Evolutionary conservation across 192 early-diverging fungal genomes (phyloP).

Genomic region (Linnemannia exigua): DNA sequence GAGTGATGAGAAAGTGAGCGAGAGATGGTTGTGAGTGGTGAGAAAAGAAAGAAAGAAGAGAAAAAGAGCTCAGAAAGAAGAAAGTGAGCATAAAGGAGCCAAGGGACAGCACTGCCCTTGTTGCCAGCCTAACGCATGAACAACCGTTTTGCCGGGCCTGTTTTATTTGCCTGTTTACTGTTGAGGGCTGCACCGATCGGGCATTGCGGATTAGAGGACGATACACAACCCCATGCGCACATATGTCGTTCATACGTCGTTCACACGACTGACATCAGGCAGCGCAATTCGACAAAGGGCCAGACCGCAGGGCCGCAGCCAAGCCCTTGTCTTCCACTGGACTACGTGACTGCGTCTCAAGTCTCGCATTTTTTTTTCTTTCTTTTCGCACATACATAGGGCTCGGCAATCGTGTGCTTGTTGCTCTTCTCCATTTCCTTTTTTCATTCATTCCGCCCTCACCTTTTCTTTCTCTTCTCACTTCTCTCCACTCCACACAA

Average conservation of each 20-base stretch:
- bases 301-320: not conserved
- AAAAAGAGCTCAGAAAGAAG: not conserved
- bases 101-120: no score
- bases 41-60: not conserved
- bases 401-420: not conserved
- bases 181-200: no score
- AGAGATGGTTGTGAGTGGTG: not conserved
- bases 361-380: constrained; percentile 21
- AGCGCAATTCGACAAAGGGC: not conserved
- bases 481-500: no score
- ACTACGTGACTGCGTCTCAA: constrained; percentile 1
- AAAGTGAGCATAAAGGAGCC: not conserved
- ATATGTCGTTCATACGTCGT: no score
- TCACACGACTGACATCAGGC: no score
- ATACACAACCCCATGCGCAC: no score
- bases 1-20: not conserved
- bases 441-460: constrained; percentile 8
- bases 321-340: not conserved
- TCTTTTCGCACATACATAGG: not conserved
- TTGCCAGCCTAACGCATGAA: not conserved
- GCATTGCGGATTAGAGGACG: no score
- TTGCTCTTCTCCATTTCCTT: constrained; percentile 7
- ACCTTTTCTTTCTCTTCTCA: not conserved
- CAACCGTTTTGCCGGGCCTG: no score
- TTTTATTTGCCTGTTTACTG: no score